phyloP scores from a whole-genome alignment of 164 flowering plant genomes.

The Pachysandra terminalis region DNA sequence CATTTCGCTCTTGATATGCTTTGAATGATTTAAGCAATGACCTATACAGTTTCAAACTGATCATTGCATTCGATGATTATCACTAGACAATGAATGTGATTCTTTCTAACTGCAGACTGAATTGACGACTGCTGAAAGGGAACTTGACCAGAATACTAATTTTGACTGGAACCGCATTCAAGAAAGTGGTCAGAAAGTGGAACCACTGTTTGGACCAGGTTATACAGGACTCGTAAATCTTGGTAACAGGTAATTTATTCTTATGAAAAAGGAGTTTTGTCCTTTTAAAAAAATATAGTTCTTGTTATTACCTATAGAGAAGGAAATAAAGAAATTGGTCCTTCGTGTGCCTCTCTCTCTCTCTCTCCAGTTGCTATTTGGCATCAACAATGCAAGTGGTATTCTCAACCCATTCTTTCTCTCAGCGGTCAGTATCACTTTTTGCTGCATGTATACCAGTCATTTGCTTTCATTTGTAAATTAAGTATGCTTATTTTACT shows the following conservation, averaged over 20 bases:
- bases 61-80: not conserved
- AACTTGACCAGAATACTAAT: conserved; percentile 95
- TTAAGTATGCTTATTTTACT: not conserved
- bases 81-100: not conserved
- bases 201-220: conserved; percentile 92
- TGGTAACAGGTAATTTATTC: conserved; percentile 74
- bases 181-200: conserved; percentile 90
- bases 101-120: conserved; percentile 63
- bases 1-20: not conserved
- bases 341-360: not conserved
- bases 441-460: not conserved
- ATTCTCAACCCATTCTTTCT: conserved; percentile 70
- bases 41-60: too few species aligned
- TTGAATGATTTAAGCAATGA: not conserved
- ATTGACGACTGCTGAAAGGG: conserved; percentile 98
- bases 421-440: conserved; percentile 48
- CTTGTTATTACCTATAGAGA: too few species aligned
- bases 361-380: conserved; percentile 73
- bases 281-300: not conserved
- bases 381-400: conserved; percentile 95
- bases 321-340: too few species aligned
- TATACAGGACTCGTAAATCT: conserved; percentile 96
- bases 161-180: conserved; percentile 99
- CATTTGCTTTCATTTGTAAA: not conserved
- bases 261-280: not conserved